Base-by-base conservation (phyloP, 1,139 yeast genomes). In the Hyphopichia khmerensis region DNA sequence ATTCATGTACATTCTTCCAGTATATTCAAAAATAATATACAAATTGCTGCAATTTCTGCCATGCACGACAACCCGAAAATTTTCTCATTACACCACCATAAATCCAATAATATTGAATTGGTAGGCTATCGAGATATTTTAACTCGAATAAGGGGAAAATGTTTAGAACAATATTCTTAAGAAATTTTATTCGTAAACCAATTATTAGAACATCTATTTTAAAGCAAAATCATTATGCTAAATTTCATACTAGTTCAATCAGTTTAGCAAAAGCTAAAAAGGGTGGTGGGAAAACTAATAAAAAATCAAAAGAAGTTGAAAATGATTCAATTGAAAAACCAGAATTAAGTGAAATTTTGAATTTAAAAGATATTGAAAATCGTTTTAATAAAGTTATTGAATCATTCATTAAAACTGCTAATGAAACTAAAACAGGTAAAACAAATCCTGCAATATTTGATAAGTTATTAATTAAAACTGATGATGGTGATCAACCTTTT, bases 361-460 rank as follows among this genome's bases (percentile, higher is more conserved):
- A 73, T 54, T 53, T 77, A 40, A 56, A 65, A 38, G 67, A 69
- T 38, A 70, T 80, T 8, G 78, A 75, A 33, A 43, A 56, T 3
- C 69, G 72, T 42, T 83, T 80, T 53, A 72, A 77, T 27, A 59
- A 62, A 2, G 66, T 84, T 0, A 48, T 86, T 9, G 80, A 75
- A 2, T 61, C 64, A 39, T 87, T 83, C 57, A 65, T 73, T 43
- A 80, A 81, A 49, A 72, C 70, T 40, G 69, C 84, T 26, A 76
- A 75, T 39, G 89, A 83, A 47, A 67, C 81, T 40, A 86, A 82
- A 53, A 68, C 82, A 53, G 95, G 95, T 2, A 79, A 77, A 44
- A 71, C 87, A 3, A 82, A 82, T 49, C 84, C 91, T 1, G 69
- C 71, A 30, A 75, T 85, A 21, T 87, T 89, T 53, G 87, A 87